Conservation (phyloP, 2,329 filamentous ascomycete genomes). For the Calonectria pteridis region DNA sequence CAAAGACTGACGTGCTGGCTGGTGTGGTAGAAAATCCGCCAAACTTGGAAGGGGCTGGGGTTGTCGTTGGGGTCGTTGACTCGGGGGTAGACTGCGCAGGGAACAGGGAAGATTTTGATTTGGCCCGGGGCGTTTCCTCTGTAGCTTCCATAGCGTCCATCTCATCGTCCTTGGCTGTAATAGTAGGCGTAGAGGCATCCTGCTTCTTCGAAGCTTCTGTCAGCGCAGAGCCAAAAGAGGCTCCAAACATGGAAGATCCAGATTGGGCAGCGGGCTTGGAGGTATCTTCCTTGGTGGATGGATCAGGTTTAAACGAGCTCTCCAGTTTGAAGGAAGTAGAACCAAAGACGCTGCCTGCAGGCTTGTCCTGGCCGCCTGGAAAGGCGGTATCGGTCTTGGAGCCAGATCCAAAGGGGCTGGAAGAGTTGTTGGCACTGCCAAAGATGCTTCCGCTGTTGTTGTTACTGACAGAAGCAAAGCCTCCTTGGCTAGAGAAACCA, state of each 20-base stretch:
- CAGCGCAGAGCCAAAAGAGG: constrained; percentile 70
- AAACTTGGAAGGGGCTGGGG: constrained; percentile 64
- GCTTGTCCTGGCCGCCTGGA: constrained; percentile 44
- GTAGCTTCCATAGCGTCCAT: constrained; percentile 59
- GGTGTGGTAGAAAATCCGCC: constrained; percentile 51
- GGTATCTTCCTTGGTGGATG: constrained; percentile 69
- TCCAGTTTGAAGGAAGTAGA: constrained; percentile 75
- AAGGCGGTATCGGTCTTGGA: constrained; percentile 44
- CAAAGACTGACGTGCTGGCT: constrained; percentile 50
- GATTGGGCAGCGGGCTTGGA: constrained; percentile 58
- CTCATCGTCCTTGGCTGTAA: constrained; percentile 62
- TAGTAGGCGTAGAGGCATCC: constrained; percentile 45
- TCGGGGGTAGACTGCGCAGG: constrained; percentile 44
- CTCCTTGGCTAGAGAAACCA: constrained; percentile 65
- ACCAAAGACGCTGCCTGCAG: constrained; percentile 55
- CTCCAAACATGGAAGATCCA: constrained; percentile 70
- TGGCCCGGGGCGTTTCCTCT: constrained; percentile 53
- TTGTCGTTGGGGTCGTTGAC: constrained; percentile 64
- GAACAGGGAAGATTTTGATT: constrained; percentile 49
- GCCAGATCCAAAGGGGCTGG: constrained; percentile 43
- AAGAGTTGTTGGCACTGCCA: constrained; percentile 52
- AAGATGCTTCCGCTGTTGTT: constrained; percentile 53
- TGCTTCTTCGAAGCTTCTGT: constrained; percentile 58
- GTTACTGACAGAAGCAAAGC: constrained; percentile 64
- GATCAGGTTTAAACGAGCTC: constrained; percentile 76